Conservation (phyloP, 176 grass and related monocot genomes). For the Tillandsia fasciculata region DNA sequence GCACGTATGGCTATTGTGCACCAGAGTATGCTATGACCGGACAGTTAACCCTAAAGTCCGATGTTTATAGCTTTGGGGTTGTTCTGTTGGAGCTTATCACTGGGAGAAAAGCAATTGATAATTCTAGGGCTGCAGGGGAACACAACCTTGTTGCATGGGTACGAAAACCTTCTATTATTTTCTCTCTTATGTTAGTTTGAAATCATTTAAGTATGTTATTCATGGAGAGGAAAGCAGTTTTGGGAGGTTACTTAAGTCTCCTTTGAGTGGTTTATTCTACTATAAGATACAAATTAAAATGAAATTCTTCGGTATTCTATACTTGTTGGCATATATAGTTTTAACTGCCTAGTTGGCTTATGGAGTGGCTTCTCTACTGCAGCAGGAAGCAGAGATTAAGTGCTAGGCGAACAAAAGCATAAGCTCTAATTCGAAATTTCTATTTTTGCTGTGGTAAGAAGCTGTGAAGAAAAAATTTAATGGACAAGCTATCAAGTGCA, state of each 20-base stretch:
- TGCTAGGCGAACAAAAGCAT: too few species aligned
- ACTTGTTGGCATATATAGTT: too few species aligned
- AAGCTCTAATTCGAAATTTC: too few species aligned
- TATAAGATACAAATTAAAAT: too few species aligned
- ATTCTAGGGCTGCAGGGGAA: constrained; percentile 1
- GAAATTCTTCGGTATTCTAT: too few species aligned
- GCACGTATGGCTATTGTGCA: not conserved
- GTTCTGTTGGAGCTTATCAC: not conserved
- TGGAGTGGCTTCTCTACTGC: too few species aligned
- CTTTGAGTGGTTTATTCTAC: too few species aligned
- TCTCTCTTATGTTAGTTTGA: not conserved
- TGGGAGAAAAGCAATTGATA: not conserved
- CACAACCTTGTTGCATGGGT: constrained; percentile 3
- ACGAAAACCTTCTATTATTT: not conserved
- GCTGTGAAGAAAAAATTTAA: too few species aligned
- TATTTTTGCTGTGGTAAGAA: too few species aligned
- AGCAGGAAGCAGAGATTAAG: too few species aligned
- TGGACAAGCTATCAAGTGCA: too few species aligned
- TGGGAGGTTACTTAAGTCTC: not conserved
- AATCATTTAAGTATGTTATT: not conserved
- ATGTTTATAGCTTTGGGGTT: constrained; percentile 6
- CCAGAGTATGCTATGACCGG: constrained; percentile 2
- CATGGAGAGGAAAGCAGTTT: not conserved
- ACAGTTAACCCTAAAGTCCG: not conserved
- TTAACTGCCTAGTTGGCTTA: too few species aligned